Percentiles rank a stretch among this genome's conserved stretches.
Conservation (phyloP, 2,329 filamentous ascomycete species). For the Aspergillus brasiliensis region DNA sequence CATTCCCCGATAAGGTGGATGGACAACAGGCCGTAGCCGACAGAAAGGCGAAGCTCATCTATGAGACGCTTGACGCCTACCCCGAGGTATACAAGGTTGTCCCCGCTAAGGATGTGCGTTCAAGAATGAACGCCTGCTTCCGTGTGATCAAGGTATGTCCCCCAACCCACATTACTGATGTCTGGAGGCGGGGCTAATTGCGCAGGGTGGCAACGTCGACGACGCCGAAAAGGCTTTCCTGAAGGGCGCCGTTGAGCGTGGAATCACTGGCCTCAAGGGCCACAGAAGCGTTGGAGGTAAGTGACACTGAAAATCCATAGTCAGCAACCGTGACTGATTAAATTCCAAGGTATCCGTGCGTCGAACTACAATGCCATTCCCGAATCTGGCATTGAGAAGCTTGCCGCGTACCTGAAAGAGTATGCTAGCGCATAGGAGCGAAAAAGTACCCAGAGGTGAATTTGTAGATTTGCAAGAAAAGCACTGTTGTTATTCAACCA, state of each 20-base stretch:
- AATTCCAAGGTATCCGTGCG: conserved; percentile 63
- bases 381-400: conserved; percentile 46
- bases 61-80: conserved; percentile 72
- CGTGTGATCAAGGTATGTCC: conserved; percentile 58
- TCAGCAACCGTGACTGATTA: not conserved
- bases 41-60: conserved; percentile 76
- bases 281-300: conserved; percentile 79
- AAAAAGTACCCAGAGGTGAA: no score
- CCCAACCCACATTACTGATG: not conserved
- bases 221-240: conserved; percentile 77
- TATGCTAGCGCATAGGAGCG: conserved; percentile 46
- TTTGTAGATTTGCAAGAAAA: not conserved
- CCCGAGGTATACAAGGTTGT: conserved; percentile 76
- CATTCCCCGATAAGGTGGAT: conserved; percentile 67
- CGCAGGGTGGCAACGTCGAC: conserved; percentile 61
- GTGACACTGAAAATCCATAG: not conserved
- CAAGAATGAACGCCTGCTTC: conserved; percentile 96
- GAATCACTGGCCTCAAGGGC: conserved; percentile 81
- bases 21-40: conserved; percentile 75
- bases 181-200: not conserved
- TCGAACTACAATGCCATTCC: conserved; percentile 89
- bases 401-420: conserved; percentile 51
- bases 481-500: not conserved
- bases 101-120: conserved; percentile 73
- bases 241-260: conserved; percentile 66